These are phyloP conservation scores for Aquilaria yunnanensis DNA, from an alignment of 345 rosid species.

Conservation along the genomic window DNA sequence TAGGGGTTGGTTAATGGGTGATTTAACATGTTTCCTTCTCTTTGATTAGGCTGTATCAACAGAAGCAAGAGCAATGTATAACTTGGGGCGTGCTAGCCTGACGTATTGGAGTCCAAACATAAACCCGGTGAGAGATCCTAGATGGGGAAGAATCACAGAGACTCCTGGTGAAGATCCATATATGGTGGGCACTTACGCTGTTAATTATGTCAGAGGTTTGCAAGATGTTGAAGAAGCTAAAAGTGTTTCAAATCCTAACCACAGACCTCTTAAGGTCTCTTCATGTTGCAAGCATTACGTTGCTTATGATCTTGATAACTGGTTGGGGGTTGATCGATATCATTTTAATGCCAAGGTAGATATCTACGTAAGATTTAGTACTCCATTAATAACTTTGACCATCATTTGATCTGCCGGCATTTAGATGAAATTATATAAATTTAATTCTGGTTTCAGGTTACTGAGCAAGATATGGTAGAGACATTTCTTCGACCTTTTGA, in stretches of 20 bases:
- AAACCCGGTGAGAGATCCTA: constrained; percentile 39
- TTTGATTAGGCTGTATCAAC: constrained; percentile 36
- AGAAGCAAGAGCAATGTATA: constrained; percentile 50
- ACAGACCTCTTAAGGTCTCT: constrained; percentile 41
- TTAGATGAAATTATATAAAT: constrained; percentile 16
- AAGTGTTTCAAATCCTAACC: constrained; percentile 8
- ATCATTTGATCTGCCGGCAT: no score
- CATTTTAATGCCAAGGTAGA: constrained; percentile 27
- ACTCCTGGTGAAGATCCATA: constrained; percentile 48
- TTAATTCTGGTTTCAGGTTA: constrained; percentile 39
- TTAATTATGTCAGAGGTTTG: constrained; percentile 35
- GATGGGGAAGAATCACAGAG: constrained; percentile 41
- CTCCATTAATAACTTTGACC: not conserved
- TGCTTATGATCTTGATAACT: constrained; percentile 37
- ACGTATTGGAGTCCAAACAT: constrained; percentile 43
- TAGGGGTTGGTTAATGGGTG: not conserved
- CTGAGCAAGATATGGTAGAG: constrained; percentile 43
- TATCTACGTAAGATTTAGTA: not conserved
- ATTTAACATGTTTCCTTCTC: not conserved
- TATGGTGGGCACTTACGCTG: constrained; percentile 29
- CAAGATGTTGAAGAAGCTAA: constrained; percentile 36
- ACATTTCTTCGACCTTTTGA: constrained; percentile 42
- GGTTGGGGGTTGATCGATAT: constrained; percentile 28
- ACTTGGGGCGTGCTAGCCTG: constrained; percentile 37
- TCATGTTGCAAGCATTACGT: constrained; percentile 41